Evolutionary conservation across 352 stramenopile genomes (phyloP).

Genomic region (Pythium periplocum): DNA sequence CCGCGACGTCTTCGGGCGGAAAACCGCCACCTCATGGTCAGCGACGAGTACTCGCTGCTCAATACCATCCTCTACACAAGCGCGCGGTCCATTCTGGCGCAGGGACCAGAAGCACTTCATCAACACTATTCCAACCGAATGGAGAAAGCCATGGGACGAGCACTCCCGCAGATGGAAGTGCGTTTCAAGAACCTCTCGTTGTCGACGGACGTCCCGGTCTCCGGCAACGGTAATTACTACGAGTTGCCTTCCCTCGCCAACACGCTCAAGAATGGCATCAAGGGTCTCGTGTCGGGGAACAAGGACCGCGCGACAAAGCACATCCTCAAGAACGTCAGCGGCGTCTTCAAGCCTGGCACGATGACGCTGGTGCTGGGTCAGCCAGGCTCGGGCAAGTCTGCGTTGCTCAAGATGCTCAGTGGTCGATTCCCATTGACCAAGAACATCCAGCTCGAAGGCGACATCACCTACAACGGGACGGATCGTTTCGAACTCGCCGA

Average conservation of each 20-base stretch:
- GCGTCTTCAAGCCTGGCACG: constrained; percentile 22
- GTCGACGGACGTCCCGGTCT: constrained; percentile 13
- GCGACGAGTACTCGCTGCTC: background rate
- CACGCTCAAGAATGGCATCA: constrained; percentile 3
- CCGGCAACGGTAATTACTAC: constrained; percentile 1
- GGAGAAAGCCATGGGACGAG: constrained; percentile 21
- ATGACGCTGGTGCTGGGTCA: constrained; percentile 23
- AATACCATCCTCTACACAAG: background rate
- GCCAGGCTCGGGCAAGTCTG: constrained; percentile 16
- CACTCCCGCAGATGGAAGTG: constrained; percentile 22
- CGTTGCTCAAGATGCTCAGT: constrained; percentile 7
- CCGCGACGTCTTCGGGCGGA: no score
- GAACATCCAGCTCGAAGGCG: constrained; percentile 7
- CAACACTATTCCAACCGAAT: constrained; percentile 20
- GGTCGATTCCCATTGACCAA: constrained; percentile 5
- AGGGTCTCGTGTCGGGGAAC: constrained; percentile 3
- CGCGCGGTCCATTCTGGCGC: constrained; percentile 18
- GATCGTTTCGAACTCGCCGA: constrained; percentile 1
- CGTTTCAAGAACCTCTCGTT: constrained; percentile 23
- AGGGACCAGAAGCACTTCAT: constrained; percentile 25
- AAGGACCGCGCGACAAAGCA: constrained; percentile 13
- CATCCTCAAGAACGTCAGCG: constrained; percentile 23
- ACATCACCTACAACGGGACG: constrained; percentile 11
- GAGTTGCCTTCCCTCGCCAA: constrained; percentile 20
- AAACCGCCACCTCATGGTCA: background rate